Base-by-base conservation (phyloP, 139 green algal species). In the Trebouxia sp. region DNA sequence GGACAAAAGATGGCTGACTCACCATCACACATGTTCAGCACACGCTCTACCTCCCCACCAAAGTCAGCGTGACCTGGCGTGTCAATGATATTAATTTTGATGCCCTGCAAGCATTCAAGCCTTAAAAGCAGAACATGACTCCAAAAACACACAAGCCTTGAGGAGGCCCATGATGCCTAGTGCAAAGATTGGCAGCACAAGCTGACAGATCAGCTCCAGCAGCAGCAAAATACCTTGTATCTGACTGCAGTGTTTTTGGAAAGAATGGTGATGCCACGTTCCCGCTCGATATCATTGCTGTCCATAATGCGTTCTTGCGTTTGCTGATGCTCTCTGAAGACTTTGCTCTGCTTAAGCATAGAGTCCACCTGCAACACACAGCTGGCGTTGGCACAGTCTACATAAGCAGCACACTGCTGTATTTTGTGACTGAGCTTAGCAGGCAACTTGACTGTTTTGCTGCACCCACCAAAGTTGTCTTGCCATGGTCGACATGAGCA, bases 11-110 rank as follows among this genome's bases (percentile, higher is more conserved):
- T n/a, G n/a, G n/a, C n/a, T n/a, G 15, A 20, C 85, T 62, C 80
- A 92, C 91, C 96, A 79, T 99, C 97, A 62, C 94, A 97, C 97
- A 99, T 99, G 91, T 99, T 98, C 67, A 99, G 92, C 55, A 99
- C 95, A 42, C 97, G 94, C 92, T 99, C 97, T 28, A 99, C 97
- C 87, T 99, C 97, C 1, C 97, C 97, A 53, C 97, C 97, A 87
- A 99, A 99, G 88, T 99, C 97, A 28, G 97, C 95, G 94, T 99
- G 97, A 66, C 97, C 97, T 1, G 97, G 97, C 1, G 97, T 99
- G 87, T 99, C 97, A 69, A 99, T 99, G 88, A 99, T 97, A 86
- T 99, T 99, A 83, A 99, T 98, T 86, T 98, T 96, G 76, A 76
- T 88, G 69, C 83, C 88, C 82, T 85, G 53, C 81, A 70, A 48